Evolutionary conservation across 2,329 filamentous ascomycete genomes (phyloP).

Genomic region (Xylaria multiplex): DNA sequence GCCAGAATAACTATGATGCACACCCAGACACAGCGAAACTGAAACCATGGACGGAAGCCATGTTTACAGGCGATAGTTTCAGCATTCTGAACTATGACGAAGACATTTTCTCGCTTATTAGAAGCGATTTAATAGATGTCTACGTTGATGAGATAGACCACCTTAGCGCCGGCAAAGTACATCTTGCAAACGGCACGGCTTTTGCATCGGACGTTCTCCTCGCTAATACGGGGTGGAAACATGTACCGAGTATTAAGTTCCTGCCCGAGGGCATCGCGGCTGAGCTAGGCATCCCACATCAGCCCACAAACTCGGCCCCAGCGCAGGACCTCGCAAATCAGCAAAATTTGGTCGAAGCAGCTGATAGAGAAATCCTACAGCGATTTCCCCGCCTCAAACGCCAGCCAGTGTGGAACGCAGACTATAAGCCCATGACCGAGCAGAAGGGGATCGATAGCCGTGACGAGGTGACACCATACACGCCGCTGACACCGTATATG

Average conservation of each 20-base stretch:
- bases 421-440: too few relatives aligned
- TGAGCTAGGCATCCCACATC: slow-evolving; percentile 59
- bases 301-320: slow-evolving; percentile 40
- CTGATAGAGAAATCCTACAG: slow-evolving; percentile 60
- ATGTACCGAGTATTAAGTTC: slow-evolving; percentile 55
- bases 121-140: slow-evolving; percentile 62
- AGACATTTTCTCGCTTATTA: slow-evolving; percentile 66
- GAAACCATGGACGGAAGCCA: slow-evolving; percentile 60
- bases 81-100: slow-evolving; percentile 69
- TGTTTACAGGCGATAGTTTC: slow-evolving; percentile 66
- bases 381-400: slow-evolving; percentile 60
- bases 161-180: slow-evolving; percentile 55
- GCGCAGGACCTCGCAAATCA: slow-evolving; percentile 52
- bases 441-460: too few relatives aligned
- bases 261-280: slow-evolving; percentile 54
- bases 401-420: slow-evolving; percentile 56
- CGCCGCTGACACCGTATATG: slow-evolving; percentile 44
- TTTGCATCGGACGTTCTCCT: slow-evolving; percentile 63
- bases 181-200: slow-evolving; percentile 55
- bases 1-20: slow-evolving; percentile 63
- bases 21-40: slow-evolving; percentile 64
- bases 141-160: slow-evolving; percentile 64
- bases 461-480: slow-evolving; percentile 48
- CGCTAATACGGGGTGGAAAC: slow-evolving; percentile 67
- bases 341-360: slow-evolving; percentile 50